A percentile compares a stretch with the other conserved stretches of the same genome.
These are phyloP conservation scores for Piper longum DNA, from an alignment of 164 flowering plant species.

Conservation along the genomic window DNA sequence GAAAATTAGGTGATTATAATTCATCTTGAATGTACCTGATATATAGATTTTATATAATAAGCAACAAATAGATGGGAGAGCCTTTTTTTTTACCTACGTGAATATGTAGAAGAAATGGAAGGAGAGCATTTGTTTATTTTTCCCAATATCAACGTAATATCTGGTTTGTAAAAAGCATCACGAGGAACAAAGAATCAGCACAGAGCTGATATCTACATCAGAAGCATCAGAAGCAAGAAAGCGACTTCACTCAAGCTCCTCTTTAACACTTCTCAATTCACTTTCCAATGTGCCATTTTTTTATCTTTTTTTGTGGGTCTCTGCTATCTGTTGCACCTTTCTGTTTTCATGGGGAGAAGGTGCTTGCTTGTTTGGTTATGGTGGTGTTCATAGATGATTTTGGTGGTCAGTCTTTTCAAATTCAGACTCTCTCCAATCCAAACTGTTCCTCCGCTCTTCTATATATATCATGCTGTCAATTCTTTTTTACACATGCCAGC, in stretches of 20 bases:
- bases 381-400: conserved; percentile 9
- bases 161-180: conserved; percentile 2
- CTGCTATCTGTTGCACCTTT: conserved; percentile 11
- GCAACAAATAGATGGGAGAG: too few relatives aligned
- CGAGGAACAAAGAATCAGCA: conserved; percentile 1
- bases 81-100: too few relatives aligned
- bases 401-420: conserved; percentile 8
- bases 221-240: background rate
- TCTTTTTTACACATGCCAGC: too few relatives aligned
- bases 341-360: conserved; percentile 12
- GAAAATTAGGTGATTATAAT: too few relatives aligned
- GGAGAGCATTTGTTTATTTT: too few relatives aligned
- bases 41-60: too few relatives aligned
- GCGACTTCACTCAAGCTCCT: conserved; percentile 2
- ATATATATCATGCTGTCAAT: too few relatives aligned
- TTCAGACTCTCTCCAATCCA: background rate
- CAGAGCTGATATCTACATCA: too few relatives aligned
- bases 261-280: too few relatives aligned
- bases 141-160: too few relatives aligned
- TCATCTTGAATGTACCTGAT: too few relatives aligned
- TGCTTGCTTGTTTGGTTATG: background rate
- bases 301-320: conserved; percentile 8
- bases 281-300: background rate
- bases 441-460: background rate
- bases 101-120: too few relatives aligned